Evolutionary conservation across 257 asterid genomes (phyloP), one percentile per base, ranked within the genome.

Genomic region (Solanum stenotomum): DNA sequence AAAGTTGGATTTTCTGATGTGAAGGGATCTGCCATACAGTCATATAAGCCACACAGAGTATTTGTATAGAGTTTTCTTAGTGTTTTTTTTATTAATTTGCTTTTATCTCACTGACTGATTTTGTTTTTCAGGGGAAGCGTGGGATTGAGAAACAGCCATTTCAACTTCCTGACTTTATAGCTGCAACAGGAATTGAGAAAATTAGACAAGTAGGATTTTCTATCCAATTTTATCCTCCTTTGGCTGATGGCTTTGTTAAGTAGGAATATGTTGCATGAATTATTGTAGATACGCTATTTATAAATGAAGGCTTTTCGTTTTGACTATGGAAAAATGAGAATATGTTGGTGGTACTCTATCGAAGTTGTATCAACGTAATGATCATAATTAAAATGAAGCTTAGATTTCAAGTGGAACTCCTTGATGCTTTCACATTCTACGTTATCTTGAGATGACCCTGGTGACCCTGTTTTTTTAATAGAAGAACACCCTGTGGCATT

Each of bases 111-210:
- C 89, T 76, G 20, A 49, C 70, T 87, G 83, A 90, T 85, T 90
- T 77, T 83, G 4, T 91, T 90, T 91, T 95, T 90, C 98, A 97
- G 99, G 99, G 99, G 86, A 96, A 97, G 92, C 96, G 99, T 85
- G 99, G 99, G 85, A 97, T 96, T 77, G 99, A 96, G 93, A 97
- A 97, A 87, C 96, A 91, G 88, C 98, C 99, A 46, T 97, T 97
- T 88, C 99, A 97, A 88, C 99, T 97, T 89, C 99, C 99, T 35
- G 99, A 97, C 90, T 97, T 97, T 83, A 97, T 97, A 91, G 99
- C 99, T 87, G 99, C 99, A 42, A 97, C 99, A 63, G 99, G 99
- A 91, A 97, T 97, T 65, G 99, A 97, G 94, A 96, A 96, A 94
- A 97, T 97, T 89, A 94, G 99, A 95, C 99, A 96, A 91, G 99